Base-by-base conservation (phyloP, 139 green algal species). In the Chlorella sp. region DNA sequence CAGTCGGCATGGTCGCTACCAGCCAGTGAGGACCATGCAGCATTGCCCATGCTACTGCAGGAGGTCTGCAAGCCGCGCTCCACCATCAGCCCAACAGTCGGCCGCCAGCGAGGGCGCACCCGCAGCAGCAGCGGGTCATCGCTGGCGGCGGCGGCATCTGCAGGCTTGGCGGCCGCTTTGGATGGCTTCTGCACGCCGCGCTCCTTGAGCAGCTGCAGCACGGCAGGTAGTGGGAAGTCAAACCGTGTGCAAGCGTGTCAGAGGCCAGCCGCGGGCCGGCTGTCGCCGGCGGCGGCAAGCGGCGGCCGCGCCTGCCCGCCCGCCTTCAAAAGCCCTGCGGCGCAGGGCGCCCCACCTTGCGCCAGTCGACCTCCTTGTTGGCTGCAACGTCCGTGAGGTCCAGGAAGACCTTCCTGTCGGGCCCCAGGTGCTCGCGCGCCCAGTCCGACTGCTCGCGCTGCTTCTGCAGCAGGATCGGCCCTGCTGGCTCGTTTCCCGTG, bases 281-380 rank as follows among this genome's bases (percentile, higher is more conserved):
- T 40, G 28, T 72, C n/a, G 11, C 7, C 60, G 34, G n/a, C n/a
- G 60, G 60, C 60, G 60, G 64, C 64, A 70, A 32, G 30, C 28
- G 51, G 51, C 51, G 51, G 51, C 51, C 32, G 16, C 64, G 20
- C n/a, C 64, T 70, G 64, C 64, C n/a, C 64, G 14, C 64, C n/a
- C 34, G 32, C 14, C 34, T 70, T 70, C 64, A 34, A 36, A 34
- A 40, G 64, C 64, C 64, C 64, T 24, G 64, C 32, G 32, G 1
- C 64, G 64, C 64, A 41, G 26, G 64, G 16, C 32, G 32, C 14
- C 64, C 30, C 14, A 38, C 67, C 34, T 36, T 24, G 43, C 19
- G 32, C 79, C 79, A 84, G 43, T 84, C 64, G 19, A 84, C 36
- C 77, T 83, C 58, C 56, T 44, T 76, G n/a, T 76, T 54, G 11